A percentile compares a stretch with the other conserved stretches of the same genome.
These are phyloP conservation scores for Suillus lakei DNA, from an alignment of 768 basidiomycete species.

Conservation along the genomic window DNA sequence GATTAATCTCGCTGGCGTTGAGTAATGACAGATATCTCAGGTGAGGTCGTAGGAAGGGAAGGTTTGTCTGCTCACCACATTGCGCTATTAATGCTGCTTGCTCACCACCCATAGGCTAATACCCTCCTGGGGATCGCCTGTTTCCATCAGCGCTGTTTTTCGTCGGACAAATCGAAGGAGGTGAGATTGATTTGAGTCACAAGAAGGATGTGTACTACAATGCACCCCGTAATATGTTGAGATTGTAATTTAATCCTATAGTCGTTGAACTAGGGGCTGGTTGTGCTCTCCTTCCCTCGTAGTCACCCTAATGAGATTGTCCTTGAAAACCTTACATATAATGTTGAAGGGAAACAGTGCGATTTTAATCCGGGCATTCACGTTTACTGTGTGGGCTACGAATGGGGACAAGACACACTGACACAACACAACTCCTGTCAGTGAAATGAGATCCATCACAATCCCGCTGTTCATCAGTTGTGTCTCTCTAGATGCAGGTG, in stretches of 20 bases:
- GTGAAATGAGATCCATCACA: constrained; percentile 27
- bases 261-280: constrained; percentile 79
- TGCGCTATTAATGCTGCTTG: constrained; percentile 16
- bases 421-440: constrained; percentile 52
- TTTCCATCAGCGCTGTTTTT: constrained; percentile 73
- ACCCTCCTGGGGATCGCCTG: constrained; percentile 72
- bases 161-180: constrained; percentile 66
- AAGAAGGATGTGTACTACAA: neutral
- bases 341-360: constrained; percentile 54
- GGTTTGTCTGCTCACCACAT: constrained; percentile 40
- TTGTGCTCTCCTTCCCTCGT: too few relatives aligned
- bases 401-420: constrained; percentile 63
- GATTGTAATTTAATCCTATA: constrained; percentile 26
- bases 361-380: constrained; percentile 43
- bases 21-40: neutral
- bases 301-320: constrained; percentile 63
- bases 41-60: constrained; percentile 55
- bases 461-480: constrained; percentile 17
- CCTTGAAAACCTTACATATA: constrained; percentile 56
- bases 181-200: constrained; percentile 39
- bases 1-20: neutral
- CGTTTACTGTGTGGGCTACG: constrained; percentile 56
- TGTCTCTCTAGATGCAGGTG: constrained; percentile 14
- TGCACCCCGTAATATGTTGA: neutral
- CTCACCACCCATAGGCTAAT: constrained; percentile 54